phyloP scores from a whole-genome alignment of 495 filamentous ascomycete species.

The Rostrohypoxylon terebratum region DNA sequence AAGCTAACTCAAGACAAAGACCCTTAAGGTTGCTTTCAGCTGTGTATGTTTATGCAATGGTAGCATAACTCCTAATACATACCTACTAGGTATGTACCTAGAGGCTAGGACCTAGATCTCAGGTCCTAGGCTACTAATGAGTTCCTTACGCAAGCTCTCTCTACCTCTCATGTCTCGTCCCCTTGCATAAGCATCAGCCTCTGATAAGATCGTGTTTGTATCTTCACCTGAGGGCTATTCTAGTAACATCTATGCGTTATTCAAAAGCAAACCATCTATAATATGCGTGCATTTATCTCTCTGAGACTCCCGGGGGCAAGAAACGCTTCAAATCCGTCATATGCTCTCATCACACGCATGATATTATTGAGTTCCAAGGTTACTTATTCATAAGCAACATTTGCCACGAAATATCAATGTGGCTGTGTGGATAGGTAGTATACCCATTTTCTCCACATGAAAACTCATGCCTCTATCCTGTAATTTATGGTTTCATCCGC shows the following conservation, averaged over 20 bases:
- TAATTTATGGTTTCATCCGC: not conserved
- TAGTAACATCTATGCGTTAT: not conserved
- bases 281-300: not conserved
- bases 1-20: constrained; percentile 8
- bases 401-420: not conserved
- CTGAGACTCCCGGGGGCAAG: not conserved
- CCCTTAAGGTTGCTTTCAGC: constrained; percentile 19
- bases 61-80: constrained; percentile 3
- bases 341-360: not conserved
- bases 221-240: not conserved
- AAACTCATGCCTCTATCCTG: not conserved
- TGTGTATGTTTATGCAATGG: constrained; percentile 14
- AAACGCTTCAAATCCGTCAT: not conserved
- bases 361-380: not conserved
- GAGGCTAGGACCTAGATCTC: too few relatives aligned
- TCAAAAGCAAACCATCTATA: not conserved
- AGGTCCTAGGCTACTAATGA: too few relatives aligned
- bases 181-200: not conserved
- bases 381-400: not conserved
- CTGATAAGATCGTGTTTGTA: constrained; percentile 2
- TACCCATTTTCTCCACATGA: not conserved
- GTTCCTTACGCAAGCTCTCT: not conserved
- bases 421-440: too few relatives aligned
- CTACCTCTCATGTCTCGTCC: not conserved
- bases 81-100: too few relatives aligned